Evolutionary conservation across 768 basidiomycete species (phyloP).

Genomic region (Suillus tomentosus): DNA sequence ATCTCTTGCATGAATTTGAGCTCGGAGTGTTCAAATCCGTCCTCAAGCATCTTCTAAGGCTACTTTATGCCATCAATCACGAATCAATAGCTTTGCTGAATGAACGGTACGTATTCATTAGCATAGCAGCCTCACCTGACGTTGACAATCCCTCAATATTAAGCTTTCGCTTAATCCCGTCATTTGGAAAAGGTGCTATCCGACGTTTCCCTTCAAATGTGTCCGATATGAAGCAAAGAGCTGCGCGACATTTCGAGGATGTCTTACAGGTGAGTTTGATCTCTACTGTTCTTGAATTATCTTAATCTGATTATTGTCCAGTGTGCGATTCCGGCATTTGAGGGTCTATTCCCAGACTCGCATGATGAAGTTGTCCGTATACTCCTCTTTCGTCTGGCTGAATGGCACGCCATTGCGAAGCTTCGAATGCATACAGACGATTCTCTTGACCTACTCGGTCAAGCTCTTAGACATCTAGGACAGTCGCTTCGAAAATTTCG

Average conservation of each 20-base stretch:
- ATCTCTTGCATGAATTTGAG: slow-evolving; percentile 46
- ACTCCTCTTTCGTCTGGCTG: slow-evolving; percentile 23
- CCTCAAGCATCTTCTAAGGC: slow-evolving; percentile 37
- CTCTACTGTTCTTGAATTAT: background rate
- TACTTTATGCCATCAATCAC: slow-evolving; percentile 25
- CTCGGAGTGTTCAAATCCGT: slow-evolving; percentile 40
- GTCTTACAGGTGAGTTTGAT: slow-evolving; percentile 16
- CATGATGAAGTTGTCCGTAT: slow-evolving; percentile 25
- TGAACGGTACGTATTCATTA: slow-evolving; percentile 18
- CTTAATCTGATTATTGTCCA: slow-evolving; percentile 10
- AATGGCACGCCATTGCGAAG: slow-evolving; percentile 22
- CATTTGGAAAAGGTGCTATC: slow-evolving; percentile 34
- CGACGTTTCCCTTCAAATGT: slow-evolving; percentile 37
- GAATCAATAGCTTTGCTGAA: slow-evolving; percentile 25
- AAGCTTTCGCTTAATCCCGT: slow-evolving; percentile 17
- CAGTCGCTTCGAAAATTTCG: slow-evolving; percentile 1
- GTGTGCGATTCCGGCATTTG: slow-evolving; percentile 42
- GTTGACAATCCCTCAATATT: background rate
- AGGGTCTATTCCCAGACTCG: slow-evolving; percentile 35
- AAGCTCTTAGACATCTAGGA: background rate
- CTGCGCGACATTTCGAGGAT: slow-evolving; percentile 16
- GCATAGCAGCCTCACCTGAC: background rate
- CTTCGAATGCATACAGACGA: slow-evolving; percentile 11
- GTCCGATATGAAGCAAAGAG: slow-evolving; percentile 39
- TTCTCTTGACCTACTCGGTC: background rate